These are phyloP conservation scores for Barnettozyma vustinii DNA, from an alignment of 805 yeast species.

Conservation along the genomic window DNA sequence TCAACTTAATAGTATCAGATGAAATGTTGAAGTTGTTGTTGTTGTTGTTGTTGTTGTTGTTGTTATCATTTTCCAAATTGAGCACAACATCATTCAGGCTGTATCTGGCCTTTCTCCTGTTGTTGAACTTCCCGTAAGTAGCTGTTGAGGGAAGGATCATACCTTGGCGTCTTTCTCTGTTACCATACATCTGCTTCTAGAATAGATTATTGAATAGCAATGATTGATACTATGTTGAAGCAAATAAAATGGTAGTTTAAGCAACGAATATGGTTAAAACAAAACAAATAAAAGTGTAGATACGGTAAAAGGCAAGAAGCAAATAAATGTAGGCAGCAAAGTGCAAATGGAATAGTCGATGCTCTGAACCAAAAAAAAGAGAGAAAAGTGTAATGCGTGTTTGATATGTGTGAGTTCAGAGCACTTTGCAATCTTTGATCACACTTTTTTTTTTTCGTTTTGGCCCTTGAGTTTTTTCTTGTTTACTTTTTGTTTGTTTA, in stretches of 20 bases:
- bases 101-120: slow-evolving; percentile 21
- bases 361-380: too few relatives aligned
- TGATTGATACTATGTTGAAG: not conserved
- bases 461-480: not conserved
- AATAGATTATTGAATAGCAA: not conserved
- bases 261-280: not conserved
- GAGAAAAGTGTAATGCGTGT: not conserved
- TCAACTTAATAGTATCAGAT: slow-evolving; percentile 20
- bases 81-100: slow-evolving; percentile 21
- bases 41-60: too few relatives aligned
- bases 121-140: slow-evolving; percentile 22
- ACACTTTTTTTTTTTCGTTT: not conserved
- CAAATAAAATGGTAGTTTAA: not conserved
- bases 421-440: not conserved
- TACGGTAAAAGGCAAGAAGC: not conserved
- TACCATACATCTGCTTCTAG: slow-evolving; percentile 2
- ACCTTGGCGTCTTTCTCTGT: slow-evolving; percentile 25
- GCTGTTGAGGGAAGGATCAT: slow-evolving; percentile 17
- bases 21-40: slow-evolving; percentile 24
- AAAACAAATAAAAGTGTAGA: not conserved
- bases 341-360: not conserved
- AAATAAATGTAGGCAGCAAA: not conserved
- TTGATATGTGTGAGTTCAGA: not conserved
- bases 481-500: not conserved
- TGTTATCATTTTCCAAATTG: slow-evolving; percentile 10